phyloP scores from a whole-genome alignment of 306 rosid genomes.

The Fagus sylvatica region DNA sequence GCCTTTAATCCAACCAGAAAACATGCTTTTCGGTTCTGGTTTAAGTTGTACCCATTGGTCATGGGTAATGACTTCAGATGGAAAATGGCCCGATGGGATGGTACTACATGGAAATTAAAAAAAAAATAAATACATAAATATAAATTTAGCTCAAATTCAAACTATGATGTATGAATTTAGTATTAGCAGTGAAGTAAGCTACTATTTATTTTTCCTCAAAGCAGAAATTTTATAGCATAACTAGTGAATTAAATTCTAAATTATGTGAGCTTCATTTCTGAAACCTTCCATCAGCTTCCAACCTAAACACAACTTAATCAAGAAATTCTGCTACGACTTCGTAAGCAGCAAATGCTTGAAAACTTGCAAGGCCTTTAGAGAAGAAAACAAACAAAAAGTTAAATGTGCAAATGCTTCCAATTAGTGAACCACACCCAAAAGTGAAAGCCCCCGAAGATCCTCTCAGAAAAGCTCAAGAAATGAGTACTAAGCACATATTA shows the following conservation, averaged over 20 bases:
- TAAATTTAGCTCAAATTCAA: neutral
- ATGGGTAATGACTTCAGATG: conserved; percentile 72
- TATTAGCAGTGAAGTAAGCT: neutral
- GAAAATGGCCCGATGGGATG: conserved; percentile 52
- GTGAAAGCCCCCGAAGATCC: neutral
- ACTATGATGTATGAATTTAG: neutral
- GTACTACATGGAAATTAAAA: conserved; percentile 44
- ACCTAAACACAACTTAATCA: neutral
- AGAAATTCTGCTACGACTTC: neutral
- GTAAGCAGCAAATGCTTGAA: neutral
- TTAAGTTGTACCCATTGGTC: conserved; percentile 75
- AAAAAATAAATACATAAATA: conserved; percentile 12
- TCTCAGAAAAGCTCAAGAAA: neutral
- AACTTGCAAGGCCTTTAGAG: neutral
- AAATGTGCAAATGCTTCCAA: neutral
- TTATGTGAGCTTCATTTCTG: neutral
- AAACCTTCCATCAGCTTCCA: neutral
- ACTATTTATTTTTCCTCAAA: neutral
- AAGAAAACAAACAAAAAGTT: neutral
- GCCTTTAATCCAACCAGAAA: conserved; percentile 76
- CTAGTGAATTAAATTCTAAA: neutral
- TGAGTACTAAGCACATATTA: neutral
- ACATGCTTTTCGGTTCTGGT: conserved; percentile 52
- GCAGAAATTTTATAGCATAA: neutral
- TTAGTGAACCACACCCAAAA: neutral